Base-by-base conservation (phyloP, 1,139 yeast species). In the Protomyces lactucae-debilis region DNA sequence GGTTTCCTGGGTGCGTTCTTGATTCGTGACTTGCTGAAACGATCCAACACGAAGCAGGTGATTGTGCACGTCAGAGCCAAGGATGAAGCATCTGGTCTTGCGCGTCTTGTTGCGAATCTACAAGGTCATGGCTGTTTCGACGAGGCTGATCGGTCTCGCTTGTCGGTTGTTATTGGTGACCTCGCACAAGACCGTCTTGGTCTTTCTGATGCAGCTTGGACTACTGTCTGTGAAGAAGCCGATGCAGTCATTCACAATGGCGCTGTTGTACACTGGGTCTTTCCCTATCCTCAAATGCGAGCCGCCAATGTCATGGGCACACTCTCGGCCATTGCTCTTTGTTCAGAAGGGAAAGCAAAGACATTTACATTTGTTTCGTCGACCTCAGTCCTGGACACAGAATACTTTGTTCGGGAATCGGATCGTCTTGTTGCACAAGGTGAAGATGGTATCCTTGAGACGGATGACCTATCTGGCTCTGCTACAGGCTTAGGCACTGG, bases 181-280 rank as follows among this genome's bases (percentile, higher is more conserved):
- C 80, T 95, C 70, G 83, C 93, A 10, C 76, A 82, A 70, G 78
- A 82, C 39, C 81, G 87, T 57, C 87, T 93, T 73, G 99, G 97
- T 0, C 74, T 89, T 66, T 72, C 76, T n/a, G 80, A 81, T 36
- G 72, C 71, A 0, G 78, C 78, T 48, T 93, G 96, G 96, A 64
- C 70, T 1, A 60, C 73, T 4, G 80, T 95, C 67, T 76, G 85
- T 3, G 76, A 82, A 14, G 76, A 79, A 0, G 79, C 92, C 66
- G 99, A 95, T 75, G 86, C 87, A 3, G 85, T 95, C 61, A 83
- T 95, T 68, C 99, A 95, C 76, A 95, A 95, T 72, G 99, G 98
- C 78, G 99, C 99, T 3, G 80, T 92, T 68, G 99, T 95, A 52
- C 99, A 95, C 76, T 95, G 99, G 99, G 97, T 92, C 2, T 93